Evolutionary conservation across 306 rosid species (phyloP), one percentile per base, ranked within the genome.

Genomic region (Castanopsis chinensis): DNA sequence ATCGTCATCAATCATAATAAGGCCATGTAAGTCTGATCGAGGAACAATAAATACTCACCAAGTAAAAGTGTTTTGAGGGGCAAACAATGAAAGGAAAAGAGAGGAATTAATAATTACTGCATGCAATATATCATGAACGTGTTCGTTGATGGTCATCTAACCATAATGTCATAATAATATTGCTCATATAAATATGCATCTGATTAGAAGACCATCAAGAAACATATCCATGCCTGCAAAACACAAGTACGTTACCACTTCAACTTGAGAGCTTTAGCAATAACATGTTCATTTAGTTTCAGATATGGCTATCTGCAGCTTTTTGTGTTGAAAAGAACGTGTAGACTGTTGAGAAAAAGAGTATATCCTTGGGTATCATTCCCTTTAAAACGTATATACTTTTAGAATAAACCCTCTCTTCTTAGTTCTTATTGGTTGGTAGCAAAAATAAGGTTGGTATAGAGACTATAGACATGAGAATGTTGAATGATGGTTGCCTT

Each of bases 201-300:
- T 69, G 67, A 57, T 72, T 85, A 81, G 76, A 82, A 81, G 90
- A 76, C 83, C 90, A 87, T 81, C 90, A 87, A 84, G 83, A 74
- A 87, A 82, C 83, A 80, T 64, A 60, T 87, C 63, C 72, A 79
- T 71, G 59, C 58, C 68, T 71, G 73, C 73, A 71, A 30, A 33
- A 28, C 14, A 49, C 15, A 52, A 30, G 7, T 23, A 60, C 23
- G 27, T 23, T n/a, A 10, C 27, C 14, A 15, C 27, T 15, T 61
- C 11, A 41, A 35, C 43, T 35, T 41, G 45, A 41, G 17, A 21
- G 35, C 32, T 49, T 3, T 1, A 13, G 53, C 4, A 49, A 49
- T 12, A 49, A 49, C 53, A 49, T 13, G 17, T 12, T 13, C 53
- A 49, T 10, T 49, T 49, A 10, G 53, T 49, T 12, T 49, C 45